Base-by-base conservation (phyloP, 306 rosid species). In the Morella rubra region DNA sequence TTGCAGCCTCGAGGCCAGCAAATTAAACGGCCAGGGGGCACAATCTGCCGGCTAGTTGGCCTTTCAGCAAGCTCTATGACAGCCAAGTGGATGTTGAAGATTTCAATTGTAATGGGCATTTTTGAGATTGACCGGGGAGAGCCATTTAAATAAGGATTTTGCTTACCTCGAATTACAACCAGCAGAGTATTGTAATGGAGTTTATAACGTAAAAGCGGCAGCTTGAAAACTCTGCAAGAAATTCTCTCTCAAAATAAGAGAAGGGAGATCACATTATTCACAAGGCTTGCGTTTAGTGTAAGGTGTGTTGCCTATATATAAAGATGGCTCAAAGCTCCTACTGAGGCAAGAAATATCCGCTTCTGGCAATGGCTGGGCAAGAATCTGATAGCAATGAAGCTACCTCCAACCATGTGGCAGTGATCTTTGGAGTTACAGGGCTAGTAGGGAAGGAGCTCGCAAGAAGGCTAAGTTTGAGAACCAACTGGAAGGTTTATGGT, bases 401-500 rank as follows among this genome's bases (percentile, higher is more conserved):
- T 69, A 73, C 78, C 45, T 49, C 74, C 52, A 81, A 66, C 2
- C 76, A 79, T 76, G 97, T 92, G 45, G 98, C 97, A 7, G 87
- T 85, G 70, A 90, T 92, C 32, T 95, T 95, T 75, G 97, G 98
- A 56, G 95, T 86, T 46, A 92, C 97, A 14, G 97, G 98, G 68
- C 85, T 95, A 7, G 97, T 89, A 41, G 98, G 98, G 40, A 90
- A 78, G 80, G 93, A 85, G 73, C 77, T 95, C 22, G 97, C 92
- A 14, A 86, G 71, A 76, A 70, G 50, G 71, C 82, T 95, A 1
- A 61, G 84, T 18, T 65, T 83, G 37, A 77, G 82, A 65, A 61
- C 90, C 73, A 74, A 80, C 56, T 95, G 97, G 99, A 92, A 92
- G 83, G 91, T 95, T 67, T 92, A 92, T 77, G 99, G 97, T 6